Base-by-base conservation (phyloP, 2,329 filamentous ascomycete species). In the Penicillium sp. region DNA sequence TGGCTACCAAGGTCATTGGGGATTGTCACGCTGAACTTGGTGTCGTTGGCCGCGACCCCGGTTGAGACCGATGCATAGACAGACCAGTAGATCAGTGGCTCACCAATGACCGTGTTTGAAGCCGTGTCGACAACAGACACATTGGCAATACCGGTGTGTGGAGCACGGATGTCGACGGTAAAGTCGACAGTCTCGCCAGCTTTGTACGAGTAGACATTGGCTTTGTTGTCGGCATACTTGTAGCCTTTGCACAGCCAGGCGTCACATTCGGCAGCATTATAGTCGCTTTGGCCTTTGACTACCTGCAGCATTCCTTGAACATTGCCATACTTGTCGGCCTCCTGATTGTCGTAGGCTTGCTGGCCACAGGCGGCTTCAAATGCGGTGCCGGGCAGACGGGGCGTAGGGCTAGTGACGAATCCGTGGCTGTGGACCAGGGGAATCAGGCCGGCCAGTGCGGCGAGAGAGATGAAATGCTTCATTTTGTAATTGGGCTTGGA, bases 181-280 rank as follows among this genome's bases (percentile, higher is more conserved):
- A 75, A 59, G 53, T 65, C 56, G 36, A 76, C 62, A 2, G 48
- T 58, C 51, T 74, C 57, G n/a, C 72, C 72, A 3, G 70, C 49
- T n/a, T 52, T 73, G 68, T 72, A 80, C 28, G 59, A 66, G 49
- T 76, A 69, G 33, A 80, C 67, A 51, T 75, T 75, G 48, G 60
- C 68, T 46, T 60, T 73, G 65, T 77, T 77, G 64, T 81, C 78
- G 31, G 54, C 69, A 61, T 73, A 78, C 56, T 79, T 72, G 63
- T 74, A 74, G 45, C 78, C 78, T 64, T 79, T 78, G 74, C 76
- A 79, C 33, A 76, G 69, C 69, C 70, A 77, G 54, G 77, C 64
- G 53, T 76, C 64, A 59, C 76, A 79, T 25, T 62, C 57, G 1
- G 59, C 57, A 31, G 66, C 64, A 39, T 75, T 63, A 62, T 72